A percentile compares a stretch with the other conserved stretches of the same genome.
These are phyloP conservation scores for Pseudopithomyces chartarum DNA, from an alignment of 2,329 filamentous ascomycete species.

Conservation along the genomic window DNA sequence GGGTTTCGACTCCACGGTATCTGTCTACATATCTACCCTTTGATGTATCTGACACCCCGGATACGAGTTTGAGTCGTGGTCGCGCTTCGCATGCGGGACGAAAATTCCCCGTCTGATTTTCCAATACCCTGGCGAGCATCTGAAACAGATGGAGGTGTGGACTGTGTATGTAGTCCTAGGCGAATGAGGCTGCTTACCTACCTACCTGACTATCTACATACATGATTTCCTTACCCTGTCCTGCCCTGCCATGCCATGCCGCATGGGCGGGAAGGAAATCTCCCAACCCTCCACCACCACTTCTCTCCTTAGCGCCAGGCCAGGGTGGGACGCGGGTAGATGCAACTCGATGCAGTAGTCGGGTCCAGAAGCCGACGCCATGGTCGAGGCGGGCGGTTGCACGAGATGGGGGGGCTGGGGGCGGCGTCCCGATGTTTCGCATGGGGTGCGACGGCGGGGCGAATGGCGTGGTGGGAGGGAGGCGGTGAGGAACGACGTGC, in stretches of 20 bases:
- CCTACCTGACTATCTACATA: no score
- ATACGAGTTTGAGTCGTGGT: no score
- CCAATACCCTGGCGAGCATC: constrained; percentile 4
- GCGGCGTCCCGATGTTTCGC: not conserved
- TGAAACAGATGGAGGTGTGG: constrained; percentile 16
- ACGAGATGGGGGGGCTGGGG: not conserved
- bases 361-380: constrained; percentile 1
- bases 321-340: not conserved
- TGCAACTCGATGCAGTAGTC: constrained; percentile 5
- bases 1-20: no score
- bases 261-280: no score
- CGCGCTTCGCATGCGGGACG: no score
- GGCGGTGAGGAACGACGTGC: not conserved
- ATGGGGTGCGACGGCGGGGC: not conserved
- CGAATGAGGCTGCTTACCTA: no score
- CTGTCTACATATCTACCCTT: no score
- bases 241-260: no score
- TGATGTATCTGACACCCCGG: no score
- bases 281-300: no score
- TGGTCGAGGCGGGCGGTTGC: not conserved
- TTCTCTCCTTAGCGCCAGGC: constrained; percentile 7
- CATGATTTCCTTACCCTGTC: not conserved
- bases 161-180: no score
- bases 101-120: no score
- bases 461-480: not conserved